These are phyloP conservation scores for Trichoderma citrinoviride DNA, from an alignment of 2,329 filamentous ascomycete genomes.

Conservation along the genomic window DNA sequence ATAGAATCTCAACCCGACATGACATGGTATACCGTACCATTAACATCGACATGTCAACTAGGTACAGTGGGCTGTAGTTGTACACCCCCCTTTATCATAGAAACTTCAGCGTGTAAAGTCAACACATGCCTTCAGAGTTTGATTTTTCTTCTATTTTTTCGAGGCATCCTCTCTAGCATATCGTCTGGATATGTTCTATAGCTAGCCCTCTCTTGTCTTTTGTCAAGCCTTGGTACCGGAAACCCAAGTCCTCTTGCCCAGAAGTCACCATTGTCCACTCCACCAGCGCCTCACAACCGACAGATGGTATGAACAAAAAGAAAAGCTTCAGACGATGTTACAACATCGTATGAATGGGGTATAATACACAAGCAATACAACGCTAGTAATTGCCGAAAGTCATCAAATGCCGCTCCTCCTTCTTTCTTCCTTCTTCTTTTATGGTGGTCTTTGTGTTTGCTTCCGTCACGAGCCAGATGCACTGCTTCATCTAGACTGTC, in stretches of 20 bases:
- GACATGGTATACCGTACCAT: not conserved
- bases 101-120: not conserved
- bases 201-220: not conserved
- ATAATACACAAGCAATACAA: conserved; percentile 19
- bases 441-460: not conserved
- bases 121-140: not conserved
- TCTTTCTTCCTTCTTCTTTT: no score
- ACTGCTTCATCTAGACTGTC: conserved; percentile 26
- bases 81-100: not conserved
- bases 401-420: conserved; percentile 6
- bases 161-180: not conserved
- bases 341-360: conserved; percentile 12
- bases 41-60: not conserved
- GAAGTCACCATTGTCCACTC: not conserved
- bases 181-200: no score
- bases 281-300: not conserved
- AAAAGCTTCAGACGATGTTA: not conserved
- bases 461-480: not conserved
- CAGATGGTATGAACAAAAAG: conserved; percentile 12
- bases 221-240: not conserved
- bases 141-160: not conserved
- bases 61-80: no score
- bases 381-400: not conserved
- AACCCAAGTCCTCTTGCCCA: not conserved
- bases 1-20: not conserved